A percentile compares a stretch with the other conserved stretches of the same genome.
phyloP scores from a whole-genome alignment of 768 basidiomycete species.

The Auriscalpium orientale region DNA sequence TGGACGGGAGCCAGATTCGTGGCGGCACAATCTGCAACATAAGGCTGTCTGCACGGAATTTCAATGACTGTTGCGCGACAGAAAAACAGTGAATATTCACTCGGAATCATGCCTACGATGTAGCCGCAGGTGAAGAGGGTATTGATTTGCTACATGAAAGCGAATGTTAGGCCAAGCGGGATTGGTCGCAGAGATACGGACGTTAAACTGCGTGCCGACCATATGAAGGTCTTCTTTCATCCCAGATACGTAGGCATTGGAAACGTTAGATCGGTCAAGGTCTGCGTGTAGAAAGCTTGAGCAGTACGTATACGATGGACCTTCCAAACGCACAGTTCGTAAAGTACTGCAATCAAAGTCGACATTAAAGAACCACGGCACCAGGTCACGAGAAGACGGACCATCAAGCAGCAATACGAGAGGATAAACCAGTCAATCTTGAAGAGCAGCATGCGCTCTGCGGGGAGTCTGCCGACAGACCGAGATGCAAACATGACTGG shows the following conservation, averaged over 20 bases:
- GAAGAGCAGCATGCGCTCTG: conserved; percentile 44
- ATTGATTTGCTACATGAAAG: conserved; percentile 45
- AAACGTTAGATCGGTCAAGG: conserved; percentile 59
- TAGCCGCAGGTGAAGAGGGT: conserved; percentile 71
- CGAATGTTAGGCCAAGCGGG: not conserved
- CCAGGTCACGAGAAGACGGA: conserved; percentile 17
- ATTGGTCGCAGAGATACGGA: conserved; percentile 16
- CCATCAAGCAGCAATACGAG: conserved; percentile 67
- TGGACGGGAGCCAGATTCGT: conserved; percentile 57
- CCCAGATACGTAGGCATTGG: conserved; percentile 73
- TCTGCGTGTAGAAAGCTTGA: conserved; percentile 31
- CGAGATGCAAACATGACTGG: conserved; percentile 10
- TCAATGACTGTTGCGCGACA: not conserved
- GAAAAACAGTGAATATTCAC: conserved; percentile 23
- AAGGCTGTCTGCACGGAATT: conserved; percentile 42
- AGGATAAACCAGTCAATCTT: conserved; percentile 63
- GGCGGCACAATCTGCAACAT: conserved; percentile 58
- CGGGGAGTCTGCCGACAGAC: conserved; percentile 4
- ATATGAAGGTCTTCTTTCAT: conserved; percentile 69
- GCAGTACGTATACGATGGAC: not conserved
- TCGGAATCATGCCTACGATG: conserved; percentile 67
- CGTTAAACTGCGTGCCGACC: conserved; percentile 58
- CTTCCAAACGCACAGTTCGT: conserved; percentile 40
- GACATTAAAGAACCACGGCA: not conserved
- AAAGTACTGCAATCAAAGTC: not conserved